Percentiles rank a stretch among this genome's conserved stretches.
Conservation (phyloP, 345 rosid genomes). For the Theobroma cacao region DNA sequence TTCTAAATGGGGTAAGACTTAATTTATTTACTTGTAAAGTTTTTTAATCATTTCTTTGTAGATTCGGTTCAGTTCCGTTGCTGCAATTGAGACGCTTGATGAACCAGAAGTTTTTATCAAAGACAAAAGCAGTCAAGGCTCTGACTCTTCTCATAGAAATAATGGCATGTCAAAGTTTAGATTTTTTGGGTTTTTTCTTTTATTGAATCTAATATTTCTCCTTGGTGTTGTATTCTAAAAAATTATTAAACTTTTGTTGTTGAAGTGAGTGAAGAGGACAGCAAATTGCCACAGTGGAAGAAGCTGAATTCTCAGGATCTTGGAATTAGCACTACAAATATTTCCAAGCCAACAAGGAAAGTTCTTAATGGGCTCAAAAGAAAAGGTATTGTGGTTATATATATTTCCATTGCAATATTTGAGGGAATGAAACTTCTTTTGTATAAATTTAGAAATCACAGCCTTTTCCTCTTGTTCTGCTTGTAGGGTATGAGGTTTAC, state of each 20-base stretch:
- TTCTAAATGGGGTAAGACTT: neutral
- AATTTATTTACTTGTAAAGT: neutral
- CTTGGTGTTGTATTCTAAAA: neutral
- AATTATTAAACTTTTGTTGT: slow-evolving; percentile 1
- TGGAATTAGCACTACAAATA: slow-evolving; percentile 47
- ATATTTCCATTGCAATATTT: neutral
- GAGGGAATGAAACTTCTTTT: neutral
- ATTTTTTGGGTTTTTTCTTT: neutral
- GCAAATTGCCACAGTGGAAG: slow-evolving; percentile 41
- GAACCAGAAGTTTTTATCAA: slow-evolving; percentile 37
- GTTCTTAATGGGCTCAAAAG: slow-evolving; percentile 57
- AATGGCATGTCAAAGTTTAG: slow-evolving; percentile 21
- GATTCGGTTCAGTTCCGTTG: slow-evolving; percentile 41
- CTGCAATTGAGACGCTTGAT: slow-evolving; percentile 40
- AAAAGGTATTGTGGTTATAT: slow-evolving; percentile 33
- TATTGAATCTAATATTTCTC: neutral
- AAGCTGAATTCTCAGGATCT: slow-evolving; percentile 44
- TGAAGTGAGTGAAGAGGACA: slow-evolving; percentile 25
- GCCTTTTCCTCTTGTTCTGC: neutral
- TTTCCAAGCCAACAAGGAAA: slow-evolving; percentile 41
- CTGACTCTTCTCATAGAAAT: slow-evolving; percentile 12
- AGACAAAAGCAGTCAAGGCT: slow-evolving; percentile 18
- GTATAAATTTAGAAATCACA: neutral
- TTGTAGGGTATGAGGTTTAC: slow-evolving; percentile 74
- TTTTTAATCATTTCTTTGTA: slow-evolving; percentile 12